Evolutionary conservation across 129 eudicot genomes (phyloP).

Genomic region (Flaveria linearis): DNA sequence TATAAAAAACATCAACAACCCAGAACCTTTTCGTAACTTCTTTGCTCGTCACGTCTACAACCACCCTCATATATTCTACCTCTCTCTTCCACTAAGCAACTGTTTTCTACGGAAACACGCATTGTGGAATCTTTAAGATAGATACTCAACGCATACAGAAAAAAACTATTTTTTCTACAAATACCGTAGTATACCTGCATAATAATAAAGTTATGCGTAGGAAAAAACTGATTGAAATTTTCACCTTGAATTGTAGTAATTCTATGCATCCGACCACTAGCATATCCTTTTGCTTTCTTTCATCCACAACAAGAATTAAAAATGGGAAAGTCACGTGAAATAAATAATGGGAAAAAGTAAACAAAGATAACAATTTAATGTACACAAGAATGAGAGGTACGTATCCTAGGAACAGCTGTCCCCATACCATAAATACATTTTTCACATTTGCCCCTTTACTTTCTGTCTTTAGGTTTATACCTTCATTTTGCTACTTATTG

Average conservation of each 20-base stretch:
- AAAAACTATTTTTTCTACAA: too few species aligned
- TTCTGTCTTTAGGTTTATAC: conserved; percentile 2
- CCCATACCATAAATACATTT: conserved; percentile 3
- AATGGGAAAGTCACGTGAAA: conserved; percentile 43
- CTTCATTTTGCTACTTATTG: neutral
- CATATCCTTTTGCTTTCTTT: conserved; percentile 37
- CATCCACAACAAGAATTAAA: conserved; percentile 24
- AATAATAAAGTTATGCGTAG: too few species aligned
- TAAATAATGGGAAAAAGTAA: conserved; percentile 38
- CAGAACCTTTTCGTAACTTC: too few species aligned
- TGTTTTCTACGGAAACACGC: too few species aligned
- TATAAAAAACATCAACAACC: too few species aligned
- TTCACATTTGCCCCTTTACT: conserved; percentile 16
- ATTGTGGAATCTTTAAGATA: too few species aligned
- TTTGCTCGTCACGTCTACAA: too few species aligned
- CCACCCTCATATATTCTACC: too few species aligned
- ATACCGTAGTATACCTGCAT: too few species aligned
- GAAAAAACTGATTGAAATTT: neutral
- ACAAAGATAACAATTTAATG: conserved; percentile 16
- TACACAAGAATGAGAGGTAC: conserved; percentile 28
- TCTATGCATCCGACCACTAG: conserved; percentile 34
- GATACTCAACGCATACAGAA: too few species aligned
- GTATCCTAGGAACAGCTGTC: conserved; percentile 45
- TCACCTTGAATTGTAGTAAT: conserved; percentile 13
- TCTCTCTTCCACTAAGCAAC: too few species aligned